Percentiles rank a stretch among this genome's conserved stretches.
phyloP scores from a whole-genome alignment of 1,139 yeast genomes.

The Pichia sp. region DNA sequence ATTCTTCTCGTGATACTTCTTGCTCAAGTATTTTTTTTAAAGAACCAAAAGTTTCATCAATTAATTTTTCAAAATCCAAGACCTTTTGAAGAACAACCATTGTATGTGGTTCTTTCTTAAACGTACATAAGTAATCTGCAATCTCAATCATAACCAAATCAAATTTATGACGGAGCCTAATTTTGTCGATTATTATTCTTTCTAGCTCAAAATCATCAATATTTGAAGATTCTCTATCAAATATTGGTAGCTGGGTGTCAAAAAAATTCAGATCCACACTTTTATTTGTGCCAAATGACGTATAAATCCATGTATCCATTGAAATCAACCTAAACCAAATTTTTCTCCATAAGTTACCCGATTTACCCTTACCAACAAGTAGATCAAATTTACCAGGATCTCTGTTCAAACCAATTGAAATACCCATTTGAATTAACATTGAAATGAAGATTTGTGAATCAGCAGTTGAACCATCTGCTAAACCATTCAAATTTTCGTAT shows the following conservation, averaged over 20 bases:
- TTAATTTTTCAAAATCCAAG: conserved; percentile 14
- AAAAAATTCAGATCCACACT: conserved; percentile 30
- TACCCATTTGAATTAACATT: conserved; percentile 42
- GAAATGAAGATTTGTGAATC: conserved; percentile 41
- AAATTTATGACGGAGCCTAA: conserved; percentile 16
- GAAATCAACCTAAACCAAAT: conserved; percentile 45
- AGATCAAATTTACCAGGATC: conserved; percentile 38
- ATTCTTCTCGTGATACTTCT: conserved; percentile 7
- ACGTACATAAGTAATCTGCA: conserved; percentile 18
- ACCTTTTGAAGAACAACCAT: conserved; percentile 14
- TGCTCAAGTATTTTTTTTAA: conserved; percentile 16
- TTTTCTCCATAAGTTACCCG: conserved; percentile 41
- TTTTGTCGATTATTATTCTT: conserved; percentile 19
- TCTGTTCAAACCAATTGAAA: conserved; percentile 45
- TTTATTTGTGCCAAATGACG: conserved; percentile 38
- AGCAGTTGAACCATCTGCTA: conserved; percentile 37
- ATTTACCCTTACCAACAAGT: conserved; percentile 14
- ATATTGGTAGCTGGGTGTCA: conserved; percentile 36
- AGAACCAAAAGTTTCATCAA: conserved; percentile 16
- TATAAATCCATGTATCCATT: conserved; percentile 33
- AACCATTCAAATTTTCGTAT: conserved; percentile 37
- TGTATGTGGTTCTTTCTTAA: conserved; percentile 19
- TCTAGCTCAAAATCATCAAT: conserved; percentile 23
- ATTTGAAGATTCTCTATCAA: conserved; percentile 22
- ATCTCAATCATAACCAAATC: conserved; percentile 16